phyloP scores from a whole-genome alignment of 225 moss, liverwort and hornwort genomes.

The Takakia lepidozioides region DNA sequence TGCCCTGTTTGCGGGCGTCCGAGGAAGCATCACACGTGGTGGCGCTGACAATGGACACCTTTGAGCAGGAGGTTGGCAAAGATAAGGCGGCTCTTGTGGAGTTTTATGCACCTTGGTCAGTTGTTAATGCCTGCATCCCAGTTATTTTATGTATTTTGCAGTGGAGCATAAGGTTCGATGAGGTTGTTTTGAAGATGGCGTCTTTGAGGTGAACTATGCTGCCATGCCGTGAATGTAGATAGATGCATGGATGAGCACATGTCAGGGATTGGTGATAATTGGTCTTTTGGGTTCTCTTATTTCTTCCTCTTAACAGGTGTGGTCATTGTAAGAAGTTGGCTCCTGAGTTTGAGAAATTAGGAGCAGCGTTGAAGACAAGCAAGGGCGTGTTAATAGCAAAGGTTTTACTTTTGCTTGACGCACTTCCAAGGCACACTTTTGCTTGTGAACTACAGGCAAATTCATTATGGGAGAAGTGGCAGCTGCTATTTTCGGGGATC shows the following conservation, averaged over 20 bases:
- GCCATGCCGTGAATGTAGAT: slow-evolving; percentile 1
- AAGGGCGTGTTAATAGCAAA: slow-evolving; percentile 89
- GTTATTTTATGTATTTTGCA: too few species aligned
- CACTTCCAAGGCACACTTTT: too few species aligned
- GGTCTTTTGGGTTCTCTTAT: slow-evolving; percentile 2
- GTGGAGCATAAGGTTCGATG: too few species aligned
- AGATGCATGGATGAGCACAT: not conserved
- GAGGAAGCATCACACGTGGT: too few species aligned
- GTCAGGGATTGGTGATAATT: not conserved
- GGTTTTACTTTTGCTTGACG: too few species aligned
- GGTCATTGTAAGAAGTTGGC: slow-evolving; percentile 97
- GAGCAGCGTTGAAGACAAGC: slow-evolving; percentile 61
- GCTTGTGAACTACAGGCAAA: too few species aligned
- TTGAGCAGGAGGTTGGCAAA: slow-evolving; percentile 67
- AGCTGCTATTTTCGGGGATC: too few species aligned
- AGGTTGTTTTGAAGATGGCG: slow-evolving; percentile 1
- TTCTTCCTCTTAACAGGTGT: too few species aligned
- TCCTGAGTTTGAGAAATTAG: slow-evolving; percentile 96
- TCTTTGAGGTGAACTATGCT: slow-evolving; percentile 5
- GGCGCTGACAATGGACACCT: slow-evolving; percentile 62
- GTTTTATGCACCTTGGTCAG: slow-evolving; percentile 98
- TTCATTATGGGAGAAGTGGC: too few species aligned
- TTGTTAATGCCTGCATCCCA: too few species aligned
- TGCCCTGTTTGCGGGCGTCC: too few species aligned
- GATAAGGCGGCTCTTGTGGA: slow-evolving; percentile 81